Conservation (phyloP, 2,329 filamentous ascomycete genomes). For the Exophiala spinifera region DNA sequence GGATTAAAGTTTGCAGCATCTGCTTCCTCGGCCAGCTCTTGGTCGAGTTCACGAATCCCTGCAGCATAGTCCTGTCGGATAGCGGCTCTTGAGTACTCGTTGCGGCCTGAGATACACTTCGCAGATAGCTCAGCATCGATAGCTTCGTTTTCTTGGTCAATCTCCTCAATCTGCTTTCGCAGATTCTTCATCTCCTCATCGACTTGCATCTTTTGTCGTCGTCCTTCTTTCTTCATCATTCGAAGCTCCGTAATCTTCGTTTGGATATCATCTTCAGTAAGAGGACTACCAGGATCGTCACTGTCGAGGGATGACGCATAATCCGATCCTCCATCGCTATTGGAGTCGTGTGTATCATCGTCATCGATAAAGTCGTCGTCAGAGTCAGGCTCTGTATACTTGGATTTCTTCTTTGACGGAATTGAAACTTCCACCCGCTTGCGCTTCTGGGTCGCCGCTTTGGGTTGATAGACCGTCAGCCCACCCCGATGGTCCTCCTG, state of each 20-base stretch:
- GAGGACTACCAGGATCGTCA: constrained; percentile 29
- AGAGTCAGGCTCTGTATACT: constrained; percentile 20
- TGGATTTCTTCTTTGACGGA: constrained; percentile 5
- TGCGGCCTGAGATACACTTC: constrained; percentile 54
- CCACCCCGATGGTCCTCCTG: constrained; percentile 40
- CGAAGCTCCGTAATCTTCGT: constrained; percentile 46
- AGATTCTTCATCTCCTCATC: constrained; percentile 35
- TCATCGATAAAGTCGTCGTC: constrained; percentile 29
- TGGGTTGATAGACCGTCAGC: constrained; percentile 41
- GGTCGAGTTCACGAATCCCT: constrained; percentile 59
- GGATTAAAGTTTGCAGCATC: constrained; percentile 56
- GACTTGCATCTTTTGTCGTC: constrained; percentile 28
- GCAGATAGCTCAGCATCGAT: constrained; percentile 35
- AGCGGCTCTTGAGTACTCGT: constrained; percentile 52
- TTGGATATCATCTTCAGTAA: constrained; percentile 42
- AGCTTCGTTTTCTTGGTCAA: constrained; percentile 32
- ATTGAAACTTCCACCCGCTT: constrained; percentile 32
- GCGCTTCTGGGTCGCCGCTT: constrained; percentile 40
- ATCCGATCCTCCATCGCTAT: constrained; percentile 30
- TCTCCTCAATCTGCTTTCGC: constrained; percentile 29
- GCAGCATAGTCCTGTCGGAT: constrained; percentile 60
- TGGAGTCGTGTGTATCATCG: constrained; percentile 29
- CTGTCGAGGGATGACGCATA: constrained; percentile 27
- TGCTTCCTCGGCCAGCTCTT: constrained; percentile 53
- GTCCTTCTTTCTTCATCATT: constrained; percentile 42